Evolutionary conservation across 2,329 filamentous ascomycete genomes (phyloP).

Genomic region (Alternaria dauci): DNA sequence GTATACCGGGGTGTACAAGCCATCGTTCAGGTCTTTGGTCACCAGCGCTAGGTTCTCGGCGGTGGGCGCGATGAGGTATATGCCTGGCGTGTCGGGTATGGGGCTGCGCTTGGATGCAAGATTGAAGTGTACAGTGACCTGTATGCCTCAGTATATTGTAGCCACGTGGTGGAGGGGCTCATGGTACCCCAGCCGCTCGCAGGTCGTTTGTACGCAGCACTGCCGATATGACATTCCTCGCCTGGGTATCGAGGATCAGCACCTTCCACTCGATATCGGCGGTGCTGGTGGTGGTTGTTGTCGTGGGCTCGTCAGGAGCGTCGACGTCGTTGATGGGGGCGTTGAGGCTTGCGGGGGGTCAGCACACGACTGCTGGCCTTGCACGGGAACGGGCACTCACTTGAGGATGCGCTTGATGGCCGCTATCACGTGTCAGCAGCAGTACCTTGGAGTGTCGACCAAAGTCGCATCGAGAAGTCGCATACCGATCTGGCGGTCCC

Average conservation of each 20-base stretch:
- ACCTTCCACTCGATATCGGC: conserved; percentile 57
- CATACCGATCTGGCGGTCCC: conserved; percentile 71
- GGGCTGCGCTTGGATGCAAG: conserved; percentile 82
- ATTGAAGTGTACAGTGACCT: conserved; percentile 59
- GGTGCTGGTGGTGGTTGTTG: conserved; percentile 16
- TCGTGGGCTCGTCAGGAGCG: conserved; percentile 62
- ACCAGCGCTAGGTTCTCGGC: conserved; percentile 81
- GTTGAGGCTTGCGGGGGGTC: conserved; percentile 66
- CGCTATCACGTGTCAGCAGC: conserved; percentile 60
- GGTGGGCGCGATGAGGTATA: conserved; percentile 95
- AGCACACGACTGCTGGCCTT: not conserved
- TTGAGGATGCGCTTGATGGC: conserved; percentile 97
- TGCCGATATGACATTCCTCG: conserved; percentile 95
- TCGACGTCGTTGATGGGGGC: conserved; percentile 66
- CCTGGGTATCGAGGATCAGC: conserved; percentile 90
- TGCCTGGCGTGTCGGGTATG: conserved; percentile 79
- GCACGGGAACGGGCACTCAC: not conserved
- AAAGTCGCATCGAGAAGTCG: not conserved
- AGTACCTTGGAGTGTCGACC: not conserved
- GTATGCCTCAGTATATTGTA: conserved; percentile 68
- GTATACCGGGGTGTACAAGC: conserved; percentile 86
- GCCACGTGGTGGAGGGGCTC: not conserved
- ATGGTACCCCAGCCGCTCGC: conserved; percentile 77
- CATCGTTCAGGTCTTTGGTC: conserved; percentile 83
- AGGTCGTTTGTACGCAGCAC: conserved; percentile 94